phyloP scores from a whole-genome alignment of 192 early-diverging fungal species.

The Thoreauomyces humboldtii region DNA sequence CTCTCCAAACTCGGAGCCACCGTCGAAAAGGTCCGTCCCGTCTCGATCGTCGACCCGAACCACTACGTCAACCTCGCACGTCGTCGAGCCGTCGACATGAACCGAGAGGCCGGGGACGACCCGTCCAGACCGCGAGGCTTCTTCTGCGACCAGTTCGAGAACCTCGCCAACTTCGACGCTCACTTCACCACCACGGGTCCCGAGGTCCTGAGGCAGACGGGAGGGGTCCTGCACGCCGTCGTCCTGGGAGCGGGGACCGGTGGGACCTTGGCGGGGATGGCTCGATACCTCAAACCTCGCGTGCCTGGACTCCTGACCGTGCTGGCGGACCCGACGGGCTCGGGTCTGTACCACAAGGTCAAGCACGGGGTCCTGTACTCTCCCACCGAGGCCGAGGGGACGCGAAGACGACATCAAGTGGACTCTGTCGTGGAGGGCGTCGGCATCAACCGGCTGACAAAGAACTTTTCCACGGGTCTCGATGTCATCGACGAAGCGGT shows the following conservation, averaged over 20 bases:
- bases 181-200: slow-evolving; percentile 86
- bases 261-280: slow-evolving; percentile 87
- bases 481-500: slow-evolving; percentile 75
- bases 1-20: slow-evolving; percentile 78
- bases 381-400: slow-evolving; percentile 83
- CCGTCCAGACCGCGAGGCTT: slow-evolving; percentile 45
- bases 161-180: slow-evolving; percentile 71
- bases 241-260: slow-evolving; percentile 73
- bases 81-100: slow-evolving; percentile 67
- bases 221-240: slow-evolving; percentile 68
- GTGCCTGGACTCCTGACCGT: slow-evolving; percentile 63
- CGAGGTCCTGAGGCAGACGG: slow-evolving; percentile 78
- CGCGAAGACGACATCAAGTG: slow-evolving; percentile 88
- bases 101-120: slow-evolving; percentile 26
- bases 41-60: slow-evolving; percentile 83
- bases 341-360: slow-evolving; percentile 87
- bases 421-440: slow-evolving; percentile 96
- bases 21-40: slow-evolving; percentile 89
- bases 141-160: slow-evolving; percentile 97
- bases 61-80: slow-evolving; percentile 93
- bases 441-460: slow-evolving; percentile 90
- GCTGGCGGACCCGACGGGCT: slow-evolving; percentile 90
- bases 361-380: slow-evolving; percentile 91
- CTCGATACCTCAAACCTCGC: slow-evolving; percentile 74
- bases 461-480: slow-evolving; percentile 68